Percentiles rank a stretch among this genome's conserved stretches.
phyloP scores from a whole-genome alignment of 495 filamentous ascomycete species.

The Daldinia concentrica region DNA sequence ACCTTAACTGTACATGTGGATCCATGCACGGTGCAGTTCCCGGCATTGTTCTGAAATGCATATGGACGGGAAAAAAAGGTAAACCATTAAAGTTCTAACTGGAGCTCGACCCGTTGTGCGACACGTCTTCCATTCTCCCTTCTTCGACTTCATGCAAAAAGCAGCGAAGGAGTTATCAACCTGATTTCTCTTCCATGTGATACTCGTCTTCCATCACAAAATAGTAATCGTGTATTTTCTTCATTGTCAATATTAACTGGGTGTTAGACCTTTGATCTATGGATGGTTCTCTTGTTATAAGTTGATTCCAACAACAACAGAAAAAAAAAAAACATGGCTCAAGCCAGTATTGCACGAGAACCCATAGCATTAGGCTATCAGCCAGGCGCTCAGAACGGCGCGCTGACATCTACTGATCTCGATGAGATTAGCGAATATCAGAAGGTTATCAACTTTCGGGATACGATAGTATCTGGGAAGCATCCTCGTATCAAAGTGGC shows the following conservation, averaged over 20 bases:
- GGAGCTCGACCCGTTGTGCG: constrained; percentile 32
- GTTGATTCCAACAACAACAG: constrained; percentile 5
- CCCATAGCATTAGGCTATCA: constrained; percentile 26
- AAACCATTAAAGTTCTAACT: constrained; percentile 21
- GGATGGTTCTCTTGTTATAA: constrained; percentile 13
- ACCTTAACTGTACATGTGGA: constrained; percentile 3
- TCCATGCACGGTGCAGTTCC: constrained; percentile 17
- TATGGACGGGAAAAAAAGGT: constrained; percentile 6
- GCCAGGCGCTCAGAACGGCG: constrained; percentile 28
- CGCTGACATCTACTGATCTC: constrained; percentile 43
- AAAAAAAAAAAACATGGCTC: constrained; percentile 33
- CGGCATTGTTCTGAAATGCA: not conserved
- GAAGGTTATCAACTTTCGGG: constrained; percentile 77
- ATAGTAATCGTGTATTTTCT: constrained; percentile 22
- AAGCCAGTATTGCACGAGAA: constrained; percentile 30
- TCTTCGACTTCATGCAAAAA: constrained; percentile 26
- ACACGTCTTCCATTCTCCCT: constrained; percentile 33
- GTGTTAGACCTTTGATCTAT: constrained; percentile 20
- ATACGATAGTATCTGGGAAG: constrained; percentile 77
- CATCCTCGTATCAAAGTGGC: constrained; percentile 74
- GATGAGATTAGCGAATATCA: constrained; percentile 67
- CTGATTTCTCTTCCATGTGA: constrained; percentile 12
- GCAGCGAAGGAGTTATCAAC: constrained; percentile 12
- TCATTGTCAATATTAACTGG: not conserved
- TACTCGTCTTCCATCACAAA: constrained; percentile 3